Evolutionary conservation across 495 filamentous ascomycete genomes (phyloP).

Genomic region (Ramalina peruviana): DNA sequence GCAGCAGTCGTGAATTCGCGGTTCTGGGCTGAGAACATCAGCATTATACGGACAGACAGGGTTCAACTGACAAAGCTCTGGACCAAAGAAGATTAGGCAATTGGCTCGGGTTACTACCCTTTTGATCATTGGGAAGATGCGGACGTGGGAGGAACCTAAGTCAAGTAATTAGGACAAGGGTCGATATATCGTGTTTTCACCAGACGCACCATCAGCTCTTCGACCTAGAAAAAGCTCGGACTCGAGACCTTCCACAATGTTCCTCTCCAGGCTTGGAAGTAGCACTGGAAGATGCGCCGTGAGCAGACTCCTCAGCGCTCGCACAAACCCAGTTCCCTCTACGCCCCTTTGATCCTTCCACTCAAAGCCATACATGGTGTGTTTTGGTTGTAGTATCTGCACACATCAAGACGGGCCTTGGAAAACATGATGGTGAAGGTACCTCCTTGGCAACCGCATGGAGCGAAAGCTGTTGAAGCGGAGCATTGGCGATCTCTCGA

Average conservation of each 20-base stretch:
- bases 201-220: too few species aligned
- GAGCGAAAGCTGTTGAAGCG: conserved; percentile 17
- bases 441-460: conserved; percentile 20
- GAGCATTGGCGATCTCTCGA: conserved; percentile 15
- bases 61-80: conserved; percentile 3
- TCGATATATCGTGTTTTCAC: too few species aligned
- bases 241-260: too few species aligned
- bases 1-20: conserved; percentile 5
- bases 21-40: conserved; percentile 3
- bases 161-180: not conserved
- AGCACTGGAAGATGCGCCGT: conserved; percentile 16
- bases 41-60: not conserved
- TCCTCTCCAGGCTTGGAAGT: not conserved
- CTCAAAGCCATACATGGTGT: conserved; percentile 21
- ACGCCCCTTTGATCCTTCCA: conserved; percentile 16
- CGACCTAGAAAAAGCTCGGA: too few species aligned
- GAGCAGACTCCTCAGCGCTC: conserved; percentile 17
- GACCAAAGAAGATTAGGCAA: conserved; percentile 7
- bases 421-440: not conserved
- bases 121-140: conserved; percentile 3
- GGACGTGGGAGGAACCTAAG: not conserved
- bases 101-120: conserved; percentile 3
- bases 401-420: not conserved
- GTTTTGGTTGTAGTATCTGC: conserved; percentile 17
- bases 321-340: conserved; percentile 17